Evolutionary conservation across 2,329 filamentous ascomycete genomes (phyloP).

Genomic region (Fusarium odoratissimum): DNA sequence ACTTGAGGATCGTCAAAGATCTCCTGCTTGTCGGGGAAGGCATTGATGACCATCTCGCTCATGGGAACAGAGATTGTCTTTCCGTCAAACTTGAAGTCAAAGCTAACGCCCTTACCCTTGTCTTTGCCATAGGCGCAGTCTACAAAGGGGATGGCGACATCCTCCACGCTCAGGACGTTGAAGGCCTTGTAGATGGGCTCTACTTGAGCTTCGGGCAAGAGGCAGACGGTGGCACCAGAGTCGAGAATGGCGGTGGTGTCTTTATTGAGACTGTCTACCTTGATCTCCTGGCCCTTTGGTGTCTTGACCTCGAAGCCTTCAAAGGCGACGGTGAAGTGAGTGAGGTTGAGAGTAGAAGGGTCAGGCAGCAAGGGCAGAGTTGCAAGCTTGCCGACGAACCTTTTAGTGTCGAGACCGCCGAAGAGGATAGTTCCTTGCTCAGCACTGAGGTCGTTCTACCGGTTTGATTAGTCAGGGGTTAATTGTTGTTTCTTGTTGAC

Average conservation of each 20-base stretch:
- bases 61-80: slow-evolving; percentile 62
- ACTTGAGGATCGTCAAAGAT: slow-evolving; percentile 55
- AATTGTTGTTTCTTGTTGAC: slow-evolving; percentile 5
- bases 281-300: slow-evolving; percentile 47
- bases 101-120: slow-evolving; percentile 57
- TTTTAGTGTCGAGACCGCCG: slow-evolving; percentile 80
- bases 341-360: slow-evolving; percentile 54
- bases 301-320: slow-evolving; percentile 54
- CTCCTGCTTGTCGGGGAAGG: slow-evolving; percentile 52
- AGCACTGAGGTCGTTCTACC: slow-evolving; percentile 68
- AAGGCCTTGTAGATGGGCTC: slow-evolving; percentile 62
- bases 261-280: slow-evolving; percentile 54
- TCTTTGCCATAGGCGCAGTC: slow-evolving; percentile 62
- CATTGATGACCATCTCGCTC: slow-evolving; percentile 64
- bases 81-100: slow-evolving; percentile 65
- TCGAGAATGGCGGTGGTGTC: slow-evolving; percentile 77
- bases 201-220: slow-evolving; percentile 72
- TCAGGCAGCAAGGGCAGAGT: slow-evolving; percentile 59
- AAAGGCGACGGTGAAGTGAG: slow-evolving; percentile 51
- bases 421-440: slow-evolving; percentile 79
- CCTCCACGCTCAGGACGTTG: slow-evolving; percentile 58
- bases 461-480: slow-evolving; percentile 8
- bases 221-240: slow-evolving; percentile 77
- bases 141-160: slow-evolving; percentile 60
- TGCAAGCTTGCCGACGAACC: slow-evolving; percentile 69